These are phyloP conservation scores for Singerocomus inundabilis DNA, from an alignment of 1,284 basidiomycete species.

Conservation along the genomic window DNA sequence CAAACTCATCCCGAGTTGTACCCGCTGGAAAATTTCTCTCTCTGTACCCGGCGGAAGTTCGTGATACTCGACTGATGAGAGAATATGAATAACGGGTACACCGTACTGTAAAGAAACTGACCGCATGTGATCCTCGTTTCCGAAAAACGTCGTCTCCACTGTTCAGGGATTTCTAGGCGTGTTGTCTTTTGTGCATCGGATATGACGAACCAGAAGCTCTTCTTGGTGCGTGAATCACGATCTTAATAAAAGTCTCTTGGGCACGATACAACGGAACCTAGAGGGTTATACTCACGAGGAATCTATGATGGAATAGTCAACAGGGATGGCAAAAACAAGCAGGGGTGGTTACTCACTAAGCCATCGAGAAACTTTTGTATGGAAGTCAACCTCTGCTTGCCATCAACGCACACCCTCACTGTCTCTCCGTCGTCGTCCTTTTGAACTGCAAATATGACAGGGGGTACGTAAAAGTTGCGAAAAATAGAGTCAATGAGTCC, in stretches of 20 bases:
- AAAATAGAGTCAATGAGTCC: constrained; percentile 76
- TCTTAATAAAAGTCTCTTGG: constrained; percentile 31
- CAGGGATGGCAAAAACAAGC: not conserved
- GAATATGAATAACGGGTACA: not conserved
- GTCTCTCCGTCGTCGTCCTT: constrained; percentile 52
- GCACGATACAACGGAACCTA: not conserved
- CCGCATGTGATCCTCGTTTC: constrained; percentile 61
- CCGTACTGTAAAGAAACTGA: constrained; percentile 32
- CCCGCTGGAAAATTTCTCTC: constrained; percentile 75
- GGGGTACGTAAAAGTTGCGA: constrained; percentile 70
- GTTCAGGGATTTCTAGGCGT: constrained; percentile 48
- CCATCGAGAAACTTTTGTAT: constrained; percentile 73
- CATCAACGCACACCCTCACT: constrained; percentile 68
- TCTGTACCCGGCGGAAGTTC: constrained; percentile 47
- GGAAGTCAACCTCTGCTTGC: constrained; percentile 73
- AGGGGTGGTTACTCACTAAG: constrained; percentile 41
- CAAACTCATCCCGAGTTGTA: constrained; percentile 71
- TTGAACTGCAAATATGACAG: constrained; percentile 65
- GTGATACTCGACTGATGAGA: constrained; percentile 53
- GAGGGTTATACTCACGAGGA: constrained; percentile 40
- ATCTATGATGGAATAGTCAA: constrained; percentile 37
- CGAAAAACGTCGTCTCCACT: constrained; percentile 49
- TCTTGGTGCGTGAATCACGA: constrained; percentile 50
- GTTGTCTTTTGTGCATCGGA: constrained; percentile 41
- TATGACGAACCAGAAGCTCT: constrained; percentile 57